phyloP scores from a whole-genome alignment of 2,329 filamentous ascomycete genomes.

The Lizonia empirigonia region DNA sequence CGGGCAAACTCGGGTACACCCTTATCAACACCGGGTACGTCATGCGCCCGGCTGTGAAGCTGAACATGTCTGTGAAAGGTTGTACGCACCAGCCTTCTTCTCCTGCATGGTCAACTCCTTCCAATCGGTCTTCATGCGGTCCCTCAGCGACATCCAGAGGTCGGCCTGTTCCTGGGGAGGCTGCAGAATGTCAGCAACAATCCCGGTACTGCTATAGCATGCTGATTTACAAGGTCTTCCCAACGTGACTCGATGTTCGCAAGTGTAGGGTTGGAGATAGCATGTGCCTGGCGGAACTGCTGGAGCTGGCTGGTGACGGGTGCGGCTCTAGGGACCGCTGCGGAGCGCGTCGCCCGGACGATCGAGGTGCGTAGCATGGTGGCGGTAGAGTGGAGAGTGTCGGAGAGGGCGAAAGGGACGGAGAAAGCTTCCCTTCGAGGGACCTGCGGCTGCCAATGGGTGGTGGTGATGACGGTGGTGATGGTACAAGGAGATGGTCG shows the following conservation, averaged over 20 bases:
- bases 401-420: constrained; percentile 41
- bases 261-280: constrained; percentile 96
- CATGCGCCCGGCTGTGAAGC: constrained; percentile 29
- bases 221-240: constrained; percentile 71
- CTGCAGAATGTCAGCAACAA: constrained; percentile 4
- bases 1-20: constrained; percentile 28
- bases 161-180: constrained; percentile 97
- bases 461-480: constrained; percentile 42
- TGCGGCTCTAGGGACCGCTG: constrained; percentile 40
- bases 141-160: constrained; percentile 96
- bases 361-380: constrained; percentile 50
- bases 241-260: constrained; percentile 99
- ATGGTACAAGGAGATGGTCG: constrained; percentile 30
- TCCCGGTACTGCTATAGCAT: background rate
- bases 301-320: constrained; percentile 53
- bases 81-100: constrained; percentile 95
- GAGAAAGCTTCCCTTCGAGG: constrained; percentile 43
- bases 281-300: constrained; percentile 73
- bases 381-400: constrained; percentile 48
- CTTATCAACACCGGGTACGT: constrained; percentile 36
- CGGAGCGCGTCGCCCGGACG: constrained; percentile 46
- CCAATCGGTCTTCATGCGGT: constrained; percentile 99
- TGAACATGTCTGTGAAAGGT: constrained; percentile 18
- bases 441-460: constrained; percentile 46
- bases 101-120: constrained; percentile 91